Evolutionary conservation across 2,329 filamentous ascomycete genomes (phyloP), one percentile per base, ranked within the genome.

Genomic region (Madurella mycetomatis): DNA sequence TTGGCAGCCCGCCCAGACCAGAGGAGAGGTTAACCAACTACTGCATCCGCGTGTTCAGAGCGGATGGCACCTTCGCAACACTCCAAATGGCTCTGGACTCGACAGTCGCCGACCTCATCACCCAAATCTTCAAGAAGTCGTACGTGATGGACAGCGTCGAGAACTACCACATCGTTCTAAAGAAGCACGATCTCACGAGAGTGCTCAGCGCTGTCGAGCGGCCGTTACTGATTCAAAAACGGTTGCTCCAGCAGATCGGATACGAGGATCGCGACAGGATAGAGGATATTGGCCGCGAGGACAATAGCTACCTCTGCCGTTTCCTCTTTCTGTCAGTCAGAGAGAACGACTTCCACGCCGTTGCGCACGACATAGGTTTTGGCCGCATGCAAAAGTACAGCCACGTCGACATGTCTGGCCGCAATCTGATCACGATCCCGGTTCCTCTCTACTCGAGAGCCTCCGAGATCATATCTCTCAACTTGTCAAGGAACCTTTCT

Each of bases 301-400:
- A 99, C 74, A 96, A 97, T 70, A 95, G 92, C 68, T 99, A 97
- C 64, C 80, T 99, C 12, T 95, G 92, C 67, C 88, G 94, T 5
- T 97, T 99, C 73, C 90, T 94, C 56, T 99, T 99, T 71, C 77
- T 96, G 55, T 92, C 92, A 15, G 87, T 88, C 17, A 89, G 92
- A 65, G 87, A 96, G 69, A 92, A 85, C 68, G 90, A 92, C 47
- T 92, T 82, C 65, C 84, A 86, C 59, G 79, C 86, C 42, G 84
- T 80, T 56, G 77, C 88, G 19, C 87, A 92, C 60, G 92, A 97
- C 65, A 82, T 91, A 47, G 88, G 87, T 25, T 84, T 95, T 60
- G 85, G 82, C 66, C 91, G 90, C 66, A 83, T 88, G 69, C 87
- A 92, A 63, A 96, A 96, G 67, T 91, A 94, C 72, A 96, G 87